Percentiles rank a stretch among this genome's conserved stretches.
These are phyloP conservation scores for Tetradesmus lagerheimii DNA, from an alignment of 139 green algal species.

Conservation along the genomic window DNA sequence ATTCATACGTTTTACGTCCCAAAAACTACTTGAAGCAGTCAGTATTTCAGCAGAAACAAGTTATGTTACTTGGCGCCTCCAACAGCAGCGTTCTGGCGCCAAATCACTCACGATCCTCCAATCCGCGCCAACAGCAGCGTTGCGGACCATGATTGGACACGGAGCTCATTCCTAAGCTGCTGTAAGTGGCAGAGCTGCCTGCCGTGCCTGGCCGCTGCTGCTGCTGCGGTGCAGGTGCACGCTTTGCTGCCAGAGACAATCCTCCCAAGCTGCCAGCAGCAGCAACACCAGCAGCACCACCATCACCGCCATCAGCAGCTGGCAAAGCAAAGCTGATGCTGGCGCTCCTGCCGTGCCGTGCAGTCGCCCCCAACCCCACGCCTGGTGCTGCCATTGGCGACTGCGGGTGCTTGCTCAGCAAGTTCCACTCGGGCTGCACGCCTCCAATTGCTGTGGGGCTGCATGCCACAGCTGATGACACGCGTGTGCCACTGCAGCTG, in stretches of 20 bases:
- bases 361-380: not conserved
- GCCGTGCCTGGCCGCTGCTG: not conserved
- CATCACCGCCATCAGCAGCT: not conserved
- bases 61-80: not conserved
- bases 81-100: not conserved
- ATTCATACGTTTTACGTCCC: no score
- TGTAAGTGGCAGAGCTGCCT: not conserved
- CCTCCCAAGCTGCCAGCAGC: not conserved
- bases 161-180: not conserved
- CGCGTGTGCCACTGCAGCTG: not conserved
- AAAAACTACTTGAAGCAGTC: no score
- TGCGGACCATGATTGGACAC: not conserved
- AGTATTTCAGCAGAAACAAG: not conserved
- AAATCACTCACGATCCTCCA: not conserved
- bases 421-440: not conserved
- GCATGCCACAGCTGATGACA: not conserved
- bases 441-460: not conserved
- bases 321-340: not conserved
- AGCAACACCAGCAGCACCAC: not conserved
- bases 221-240: not conserved
- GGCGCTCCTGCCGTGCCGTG: not conserved
- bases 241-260: not conserved
- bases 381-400: not conserved
- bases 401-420: not conserved
- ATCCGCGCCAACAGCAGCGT: not conserved